Conservation (phyloP, 129 eudicot genomes). For the Gnaphalium uliginosum region DNA sequence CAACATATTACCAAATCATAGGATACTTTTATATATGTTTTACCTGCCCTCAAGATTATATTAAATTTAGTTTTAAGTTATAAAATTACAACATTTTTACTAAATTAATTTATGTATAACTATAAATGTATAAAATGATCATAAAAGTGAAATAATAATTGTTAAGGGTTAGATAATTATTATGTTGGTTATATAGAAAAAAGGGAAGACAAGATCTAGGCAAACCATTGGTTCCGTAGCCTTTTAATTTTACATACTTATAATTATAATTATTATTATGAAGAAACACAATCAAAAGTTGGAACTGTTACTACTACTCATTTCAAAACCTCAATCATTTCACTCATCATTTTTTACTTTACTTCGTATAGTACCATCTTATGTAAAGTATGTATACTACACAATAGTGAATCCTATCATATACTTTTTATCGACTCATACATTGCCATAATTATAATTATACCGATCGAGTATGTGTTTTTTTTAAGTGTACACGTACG, state of each 20-base stretch:
- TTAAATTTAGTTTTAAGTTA: not conserved
- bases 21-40: slow-evolving; percentile 18
- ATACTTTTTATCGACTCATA: not conserved
- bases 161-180: slow-evolving; percentile 6
- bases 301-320: slow-evolving; percentile 24
- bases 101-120: too few species aligned
- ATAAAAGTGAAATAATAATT: slow-evolving; percentile 28
- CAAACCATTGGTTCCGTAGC: slow-evolving; percentile 29
- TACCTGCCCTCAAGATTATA: not conserved
- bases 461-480: too few species aligned
- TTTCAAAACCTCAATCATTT: slow-evolving; percentile 31
- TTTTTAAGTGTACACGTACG: too few species aligned
- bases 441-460: not conserved
- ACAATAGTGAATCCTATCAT: not conserved
- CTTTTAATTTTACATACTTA: slow-evolving; percentile 22
- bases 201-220: slow-evolving; percentile 37
- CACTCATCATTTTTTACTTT: slow-evolving; percentile 19
- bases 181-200: slow-evolving; percentile 22
- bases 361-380: not conserved
- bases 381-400: not conserved
- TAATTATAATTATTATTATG: not conserved
- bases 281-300: slow-evolving; percentile 32
- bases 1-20: slow-evolving; percentile 33
- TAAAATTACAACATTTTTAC: not conserved
- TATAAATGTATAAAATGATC: slow-evolving; percentile 19